Conservation (phyloP, 441 rosid species). For the Brassica hybrid region DNA sequence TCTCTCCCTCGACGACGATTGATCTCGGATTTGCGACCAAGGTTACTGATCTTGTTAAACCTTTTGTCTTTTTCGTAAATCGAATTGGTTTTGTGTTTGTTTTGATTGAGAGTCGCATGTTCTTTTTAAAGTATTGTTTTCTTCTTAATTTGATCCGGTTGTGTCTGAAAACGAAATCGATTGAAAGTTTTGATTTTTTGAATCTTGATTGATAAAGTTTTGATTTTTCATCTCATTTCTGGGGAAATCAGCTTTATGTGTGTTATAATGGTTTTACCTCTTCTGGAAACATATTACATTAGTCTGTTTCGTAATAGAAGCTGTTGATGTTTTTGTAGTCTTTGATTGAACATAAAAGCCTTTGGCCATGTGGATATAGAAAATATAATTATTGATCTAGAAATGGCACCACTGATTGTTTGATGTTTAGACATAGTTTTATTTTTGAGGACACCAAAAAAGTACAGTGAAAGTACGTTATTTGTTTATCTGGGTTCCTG, state of each 20-base stretch:
- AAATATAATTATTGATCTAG: background rate
- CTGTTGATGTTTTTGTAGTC: background rate
- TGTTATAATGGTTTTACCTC: background rate
- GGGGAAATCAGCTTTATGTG: background rate
- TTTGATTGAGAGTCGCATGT: background rate
- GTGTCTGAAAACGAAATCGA: constrained; percentile 23
- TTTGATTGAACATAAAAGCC: background rate
- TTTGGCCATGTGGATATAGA: background rate
- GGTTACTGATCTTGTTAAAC: background rate
- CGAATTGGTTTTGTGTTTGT: constrained; percentile 1
- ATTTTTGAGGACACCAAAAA: background rate
- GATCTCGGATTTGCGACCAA: constrained; percentile 12
- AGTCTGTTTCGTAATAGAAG: background rate
- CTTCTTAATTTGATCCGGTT: constrained; percentile 37
- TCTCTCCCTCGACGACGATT: background rate
- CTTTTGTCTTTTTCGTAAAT: background rate
- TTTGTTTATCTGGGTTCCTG: constrained; percentile 5
- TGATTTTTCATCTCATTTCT: constrained; percentile 11
- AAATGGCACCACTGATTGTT: background rate
- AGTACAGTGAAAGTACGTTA: constrained; percentile 6
- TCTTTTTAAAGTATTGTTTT: background rate
- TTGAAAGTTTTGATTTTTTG: constrained; percentile 8
- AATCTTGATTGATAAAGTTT: constrained; percentile 2
- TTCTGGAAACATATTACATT: too few relatives aligned
- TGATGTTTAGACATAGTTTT: background rate